Evolutionary conservation across 1,284 basidiomycete genomes (phyloP).

Genomic region (Pisolithus thermaeus): DNA sequence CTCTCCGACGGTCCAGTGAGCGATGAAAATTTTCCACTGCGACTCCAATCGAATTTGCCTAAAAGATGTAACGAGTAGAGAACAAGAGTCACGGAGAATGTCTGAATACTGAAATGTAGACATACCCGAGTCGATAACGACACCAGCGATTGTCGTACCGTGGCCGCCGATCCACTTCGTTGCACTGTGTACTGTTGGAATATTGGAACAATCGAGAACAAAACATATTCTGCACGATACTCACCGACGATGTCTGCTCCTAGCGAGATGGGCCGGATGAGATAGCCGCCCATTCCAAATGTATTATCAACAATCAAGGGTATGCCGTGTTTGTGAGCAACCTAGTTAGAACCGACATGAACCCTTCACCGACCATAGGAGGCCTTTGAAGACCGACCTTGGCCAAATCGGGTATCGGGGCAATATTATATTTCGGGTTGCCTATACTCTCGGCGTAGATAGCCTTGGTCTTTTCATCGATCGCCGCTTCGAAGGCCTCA

Average conservation of each 20-base stretch:
- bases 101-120: background rate
- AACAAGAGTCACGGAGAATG: background rate
- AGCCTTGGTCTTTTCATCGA: too few species aligned
- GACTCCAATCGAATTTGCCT: conserved; percentile 85
- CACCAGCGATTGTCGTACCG: conserved; percentile 83
- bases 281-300: too few species aligned
- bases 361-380: too few species aligned
- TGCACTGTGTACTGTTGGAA: conserved; percentile 65
- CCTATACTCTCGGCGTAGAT: too few species aligned
- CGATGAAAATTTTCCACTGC: conserved; percentile 71
- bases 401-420: conserved; percentile 27
- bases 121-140: conserved; percentile 11
- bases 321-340: conserved; percentile 70
- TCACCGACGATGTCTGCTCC: conserved; percentile 21
- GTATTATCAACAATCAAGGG: conserved; percentile 59
- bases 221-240: conserved; percentile 10
- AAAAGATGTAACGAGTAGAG: background rate
- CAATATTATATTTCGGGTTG: too few species aligned
- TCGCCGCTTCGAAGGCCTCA: conserved; percentile 51
- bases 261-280: too few species aligned
- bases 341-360: conserved; percentile 17
- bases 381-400: conserved; percentile 48
- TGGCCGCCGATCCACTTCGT: conserved; percentile 93
- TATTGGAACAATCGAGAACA: background rate
- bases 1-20: conserved; percentile 82